Conservation (phyloP, 257 asterid species). For the Nicotiana attenuata region DNA sequence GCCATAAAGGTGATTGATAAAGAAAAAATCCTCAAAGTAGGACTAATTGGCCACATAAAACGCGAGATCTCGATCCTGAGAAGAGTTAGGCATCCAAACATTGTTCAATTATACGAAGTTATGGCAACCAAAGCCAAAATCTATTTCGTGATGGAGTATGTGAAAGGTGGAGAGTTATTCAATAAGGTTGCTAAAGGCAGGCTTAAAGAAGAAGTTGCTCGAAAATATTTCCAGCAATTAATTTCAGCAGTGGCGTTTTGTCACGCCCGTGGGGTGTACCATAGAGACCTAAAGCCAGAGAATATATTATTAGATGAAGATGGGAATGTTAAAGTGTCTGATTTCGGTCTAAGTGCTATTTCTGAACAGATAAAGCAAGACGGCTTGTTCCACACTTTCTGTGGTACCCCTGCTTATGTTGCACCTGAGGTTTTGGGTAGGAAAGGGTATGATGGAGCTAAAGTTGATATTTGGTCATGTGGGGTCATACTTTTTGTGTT, state of each 20-base stretch:
- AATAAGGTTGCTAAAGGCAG: constrained; percentile 88
- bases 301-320: constrained; percentile 75
- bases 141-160: constrained; percentile 88
- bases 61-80: constrained; percentile 91
- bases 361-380: constrained; percentile 92
- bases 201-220: constrained; percentile 72
- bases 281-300: constrained; percentile 86
- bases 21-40: constrained; percentile 74
- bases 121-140: constrained; percentile 90
- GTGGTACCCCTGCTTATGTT: constrained; percentile 95
- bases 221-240: constrained; percentile 78
- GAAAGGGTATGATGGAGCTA: constrained; percentile 83
- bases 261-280: constrained; percentile 92
- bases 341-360: constrained; percentile 82
- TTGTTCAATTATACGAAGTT: constrained; percentile 82
- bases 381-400: constrained; percentile 85
- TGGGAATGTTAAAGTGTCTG: constrained; percentile 84
- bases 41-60: constrained; percentile 67
- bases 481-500: constrained; percentile 89
- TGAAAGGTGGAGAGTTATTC: constrained; percentile 84
- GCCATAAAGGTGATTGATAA: constrained; percentile 92
- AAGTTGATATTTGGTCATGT: constrained; percentile 93
- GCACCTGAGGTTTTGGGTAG: constrained; percentile 90
- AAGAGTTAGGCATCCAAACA: constrained; percentile 92
- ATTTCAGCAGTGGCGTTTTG: constrained; percentile 89